Evolutionary conservation across 192 early-diverging fungal species (phyloP).

Genomic region (Chytriomyces confervae): DNA sequence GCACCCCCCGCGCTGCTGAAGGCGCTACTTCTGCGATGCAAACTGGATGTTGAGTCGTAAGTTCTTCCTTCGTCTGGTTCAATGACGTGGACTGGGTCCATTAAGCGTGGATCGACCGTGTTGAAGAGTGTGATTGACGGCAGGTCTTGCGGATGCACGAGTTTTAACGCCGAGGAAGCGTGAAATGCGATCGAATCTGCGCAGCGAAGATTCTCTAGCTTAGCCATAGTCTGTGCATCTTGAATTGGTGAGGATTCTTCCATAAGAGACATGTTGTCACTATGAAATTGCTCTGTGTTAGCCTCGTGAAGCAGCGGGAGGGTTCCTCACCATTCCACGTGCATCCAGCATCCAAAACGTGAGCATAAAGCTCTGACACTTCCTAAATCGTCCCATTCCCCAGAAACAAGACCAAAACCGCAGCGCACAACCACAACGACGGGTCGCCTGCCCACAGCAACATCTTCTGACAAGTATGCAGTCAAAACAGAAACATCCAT

Average conservation of each 20-base stretch:
- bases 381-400: conserved; percentile 33
- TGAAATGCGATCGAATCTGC: conserved; percentile 28
- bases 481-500: conserved; percentile 18
- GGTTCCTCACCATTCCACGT: conserved; percentile 30
- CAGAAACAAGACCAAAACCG: background rate
- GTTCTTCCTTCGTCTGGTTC: background rate
- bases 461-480: conserved; percentile 30
- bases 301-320: background rate
- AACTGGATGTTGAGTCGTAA: background rate
- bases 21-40: background rate
- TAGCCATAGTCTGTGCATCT: background rate
- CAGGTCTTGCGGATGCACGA: background rate
- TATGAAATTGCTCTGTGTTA: background rate
- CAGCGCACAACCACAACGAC: conserved; percentile 9
- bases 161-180: conserved; percentile 17
- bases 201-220: background rate
- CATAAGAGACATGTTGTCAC: conserved; percentile 16
- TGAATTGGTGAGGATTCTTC: background rate
- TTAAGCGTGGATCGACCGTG: conserved; percentile 27
- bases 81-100: conserved; percentile 19
- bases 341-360: conserved; percentile 34
- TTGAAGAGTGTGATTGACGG: conserved; percentile 23
- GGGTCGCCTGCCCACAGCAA: conserved; percentile 25
- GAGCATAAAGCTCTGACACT: conserved; percentile 13
- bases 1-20: conserved; percentile 22